phyloP scores from a whole-genome alignment of 257 asterid genomes.

The Anisodus acutangulus region DNA sequence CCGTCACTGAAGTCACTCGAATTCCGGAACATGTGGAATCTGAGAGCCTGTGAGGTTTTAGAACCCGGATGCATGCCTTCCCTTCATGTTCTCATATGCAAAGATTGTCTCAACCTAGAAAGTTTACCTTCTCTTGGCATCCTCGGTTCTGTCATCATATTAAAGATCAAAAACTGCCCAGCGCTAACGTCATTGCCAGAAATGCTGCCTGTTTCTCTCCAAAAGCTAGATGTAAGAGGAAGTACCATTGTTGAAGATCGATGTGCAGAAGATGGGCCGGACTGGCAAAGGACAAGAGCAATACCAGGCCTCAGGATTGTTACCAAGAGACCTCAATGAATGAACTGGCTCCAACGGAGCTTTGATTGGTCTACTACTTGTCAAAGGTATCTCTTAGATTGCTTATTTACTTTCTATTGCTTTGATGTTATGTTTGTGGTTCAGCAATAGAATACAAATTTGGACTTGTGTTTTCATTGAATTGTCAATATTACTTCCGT shows the following conservation, averaged over 20 bases:
- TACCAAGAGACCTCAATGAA: not conserved
- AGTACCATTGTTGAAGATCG: slow-evolving; percentile 41
- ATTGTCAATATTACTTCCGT: not conserved
- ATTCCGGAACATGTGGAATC: slow-evolving; percentile 36
- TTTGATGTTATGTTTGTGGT: not conserved
- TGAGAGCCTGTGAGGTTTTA: slow-evolving; percentile 33
- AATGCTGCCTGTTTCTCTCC: slow-evolving; percentile 43
- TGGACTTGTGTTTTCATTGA: not conserved
- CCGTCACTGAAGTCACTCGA: slow-evolving; percentile 40
- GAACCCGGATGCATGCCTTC: slow-evolving; percentile 34
- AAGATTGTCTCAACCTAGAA: slow-evolving; percentile 40
- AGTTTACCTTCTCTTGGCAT: slow-evolving; percentile 42
- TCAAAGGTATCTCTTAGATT: not conserved
- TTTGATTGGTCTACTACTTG: not conserved
- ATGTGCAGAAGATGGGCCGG: slow-evolving; percentile 51
- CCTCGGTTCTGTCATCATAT: slow-evolving; percentile 24
- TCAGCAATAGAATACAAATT: not conserved
- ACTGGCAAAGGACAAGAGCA: slow-evolving; percentile 42
- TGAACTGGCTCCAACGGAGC: not conserved
- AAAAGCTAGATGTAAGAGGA: slow-evolving; percentile 38
- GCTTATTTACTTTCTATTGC: not conserved
- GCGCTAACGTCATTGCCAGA: slow-evolving; percentile 36
- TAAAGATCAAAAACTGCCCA: slow-evolving; percentile 43
- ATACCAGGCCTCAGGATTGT: slow-evolving; percentile 41
- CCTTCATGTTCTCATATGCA: slow-evolving; percentile 39